Conservation (phyloP, 768 basidiomycete genomes). For the Russula sp. region DNA sequence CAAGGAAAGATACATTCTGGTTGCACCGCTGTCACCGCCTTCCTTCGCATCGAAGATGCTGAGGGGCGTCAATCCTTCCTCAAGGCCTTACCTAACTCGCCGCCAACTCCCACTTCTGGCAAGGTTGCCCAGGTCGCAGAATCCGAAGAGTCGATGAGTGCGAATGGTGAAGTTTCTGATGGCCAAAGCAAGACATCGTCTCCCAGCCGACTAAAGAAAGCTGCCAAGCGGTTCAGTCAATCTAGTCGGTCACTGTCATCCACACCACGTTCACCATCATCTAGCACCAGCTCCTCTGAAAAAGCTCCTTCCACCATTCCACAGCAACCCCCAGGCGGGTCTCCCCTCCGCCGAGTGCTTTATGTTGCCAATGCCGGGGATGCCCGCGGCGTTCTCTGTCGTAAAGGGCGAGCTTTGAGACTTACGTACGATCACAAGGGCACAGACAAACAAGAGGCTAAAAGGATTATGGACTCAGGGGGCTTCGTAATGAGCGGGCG, state of each 20-base stretch:
- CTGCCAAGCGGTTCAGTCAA: slow-evolving; percentile 28
- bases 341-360: slow-evolving; percentile 64
- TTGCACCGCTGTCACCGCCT: slow-evolving; percentile 95
- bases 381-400: slow-evolving; percentile 89
- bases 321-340: slow-evolving; percentile 29
- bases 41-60: slow-evolving; percentile 86
- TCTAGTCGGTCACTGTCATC: slow-evolving; percentile 21
- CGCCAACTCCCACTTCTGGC: slow-evolving; percentile 4
- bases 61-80: slow-evolving; percentile 72
- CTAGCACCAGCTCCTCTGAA: slow-evolving; percentile 17
- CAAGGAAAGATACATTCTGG: slow-evolving; percentile 94
- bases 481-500: slow-evolving; percentile 99
- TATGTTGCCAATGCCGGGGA: slow-evolving; percentile 98
- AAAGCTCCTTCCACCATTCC: slow-evolving; percentile 24
- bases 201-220: slow-evolving; percentile 22
- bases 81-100: slow-evolving; percentile 13
- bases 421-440: slow-evolving; percentile 99
- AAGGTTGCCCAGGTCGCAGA: slow-evolving; percentile 8
- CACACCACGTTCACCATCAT: slow-evolving; percentile 27
- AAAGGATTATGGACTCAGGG: slow-evolving; percentile 95
- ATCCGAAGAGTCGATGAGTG: slow-evolving; percentile 10
- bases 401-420: slow-evolving; percentile 85
- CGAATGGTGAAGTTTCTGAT: slow-evolving; percentile 20
- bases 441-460: slow-evolving; percentile 94
- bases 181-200: slow-evolving; percentile 22